Evolutionary conservation across 805 yeast genomes (phyloP), one percentile per base, ranked within the genome.

Genomic region (Saturnispora silvae): DNA sequence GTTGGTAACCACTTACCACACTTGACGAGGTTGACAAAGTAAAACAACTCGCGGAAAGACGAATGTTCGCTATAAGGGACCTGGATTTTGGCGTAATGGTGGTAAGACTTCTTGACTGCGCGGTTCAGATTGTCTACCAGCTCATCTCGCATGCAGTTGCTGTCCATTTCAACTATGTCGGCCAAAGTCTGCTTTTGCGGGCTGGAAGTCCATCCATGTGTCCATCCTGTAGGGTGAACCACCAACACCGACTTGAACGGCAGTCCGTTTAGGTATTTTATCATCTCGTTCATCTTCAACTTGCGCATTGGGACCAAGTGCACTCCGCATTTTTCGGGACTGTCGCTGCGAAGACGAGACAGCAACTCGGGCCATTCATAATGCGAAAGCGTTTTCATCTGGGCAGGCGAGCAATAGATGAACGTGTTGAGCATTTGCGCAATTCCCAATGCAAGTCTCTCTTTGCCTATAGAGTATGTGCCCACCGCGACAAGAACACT

Each of bases 11-110:
- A 69, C 28, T 64, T 50, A 0, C 58, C 57, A 45, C 74, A 68
- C 6, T 67, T 55, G 28, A 84, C 46, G 17, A 67, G 57, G 2
- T 69, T 60, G 17, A 79, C 70, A 51, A 89, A 83, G 38, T 68
- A 66, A 10, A 78, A 66, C 27, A 92, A 63, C 50, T 92, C 98
- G 27, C 81, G 62, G 49, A 77, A 89, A 40, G 95, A 83, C 9
- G 95, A 84, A 59, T 92, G 98, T 52, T 92, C 98, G 50, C 94
- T 80, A 51, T 92, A 92, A 0, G 98, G 97, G 1, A 55, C 45
- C n/a, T n/a, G n/a, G n/a, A n/a, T n/a, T n/a, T n/a, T n/a, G n/a
- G n/a, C n/a, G n/a, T n/a, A n/a, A n/a, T n/a, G n/a, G n/a, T n/a
- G n/a, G n/a, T n/a, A n/a, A n/a, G n/a, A n/a, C n/a, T n/a, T n/a